Evolutionary conservation across 768 basidiomycete species (phyloP), one percentile per base, ranked within the genome.

Genomic region (Mycena latifolia): DNA sequence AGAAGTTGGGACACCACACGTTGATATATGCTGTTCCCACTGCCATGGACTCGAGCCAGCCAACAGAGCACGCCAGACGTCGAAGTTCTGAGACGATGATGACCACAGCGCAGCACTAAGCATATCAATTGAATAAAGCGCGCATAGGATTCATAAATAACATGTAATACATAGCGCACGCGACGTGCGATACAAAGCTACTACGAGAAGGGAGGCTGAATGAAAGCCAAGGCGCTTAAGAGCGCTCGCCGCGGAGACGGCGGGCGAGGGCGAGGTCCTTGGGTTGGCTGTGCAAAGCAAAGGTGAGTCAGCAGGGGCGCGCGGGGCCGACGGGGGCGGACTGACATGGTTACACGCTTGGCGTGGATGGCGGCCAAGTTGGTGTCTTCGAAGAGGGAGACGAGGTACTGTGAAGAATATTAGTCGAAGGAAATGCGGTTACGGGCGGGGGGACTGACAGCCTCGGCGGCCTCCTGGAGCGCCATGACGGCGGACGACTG

Each of bases 371-470:
- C 60, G 47, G 63, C 63, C 63, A 65, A 65, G 56, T 65, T 65
- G 56, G 63, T 65, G 56, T 65, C 56, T 56, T 65, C 63, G 63
- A 65, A 65, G 55, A 65, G 63, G 25, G 63, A 65, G 48, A 63
- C 62, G 56, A 65, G 63, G 50, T 65, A 65, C 50, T 46, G 45
- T 5, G 24, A 22, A 2, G 22, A 18, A 11, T 8, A 22, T 46
- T 12, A 46, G n/a, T 25, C 4, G 25, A 46, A 14, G 45, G 41
- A n/a, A n/a, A 43, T 24, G 25, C 7, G 41, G 41, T 18, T 7
- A 45, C 22, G 45, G 45, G 22, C 8, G 33, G 33, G 33, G 12
- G 45, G 24, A 46, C 45, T 22, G 9, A 46, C 45, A 2, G 63
- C 63, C 63, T 65, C 61, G 37, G 61, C 61, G 54, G 61, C 61